These are phyloP conservation scores for Juncus effusus DNA, from an alignment of 176 grass and related monocot genomes.

Conservation along the genomic window DNA sequence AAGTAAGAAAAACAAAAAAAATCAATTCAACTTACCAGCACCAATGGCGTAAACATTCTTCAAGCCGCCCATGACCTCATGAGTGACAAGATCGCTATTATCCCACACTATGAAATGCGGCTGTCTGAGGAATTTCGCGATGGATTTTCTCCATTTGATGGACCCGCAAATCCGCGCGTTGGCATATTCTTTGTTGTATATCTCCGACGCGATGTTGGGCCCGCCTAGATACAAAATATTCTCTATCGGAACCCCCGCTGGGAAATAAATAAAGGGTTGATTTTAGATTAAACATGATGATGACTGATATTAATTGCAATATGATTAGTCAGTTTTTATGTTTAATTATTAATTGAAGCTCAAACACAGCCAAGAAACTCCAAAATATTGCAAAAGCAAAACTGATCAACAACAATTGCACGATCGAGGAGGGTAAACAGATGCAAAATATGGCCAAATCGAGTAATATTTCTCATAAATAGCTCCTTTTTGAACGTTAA, in stretches of 20 bases:
- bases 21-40: constrained; percentile 47
- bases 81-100: constrained; percentile 91
- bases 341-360: too few relatives aligned
- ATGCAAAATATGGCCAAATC: too few relatives aligned
- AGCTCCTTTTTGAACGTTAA: too few relatives aligned
- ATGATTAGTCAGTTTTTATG: too few relatives aligned
- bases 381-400: too few relatives aligned
- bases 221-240: constrained; percentile 98
- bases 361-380: too few relatives aligned
- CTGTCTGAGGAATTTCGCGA: constrained; percentile 87
- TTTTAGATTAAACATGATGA: background rate
- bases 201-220: constrained; percentile 94
- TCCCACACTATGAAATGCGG: constrained; percentile 99
- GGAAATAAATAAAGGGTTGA: constrained; percentile 5
- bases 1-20: too few relatives aligned
- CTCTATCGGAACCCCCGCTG: constrained; percentile 92
- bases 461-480: too few relatives aligned
- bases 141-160: constrained; percentile 76
- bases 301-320: too few relatives aligned
- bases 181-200: constrained; percentile 99
- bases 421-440: too few relatives aligned
- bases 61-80: constrained; percentile 98
- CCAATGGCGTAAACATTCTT: constrained; percentile 99
- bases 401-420: too few relatives aligned
- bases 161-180: constrained; percentile 96